Base-by-base conservation (phyloP, 192 early-diverging fungal species). In the Podila epigama region DNA sequence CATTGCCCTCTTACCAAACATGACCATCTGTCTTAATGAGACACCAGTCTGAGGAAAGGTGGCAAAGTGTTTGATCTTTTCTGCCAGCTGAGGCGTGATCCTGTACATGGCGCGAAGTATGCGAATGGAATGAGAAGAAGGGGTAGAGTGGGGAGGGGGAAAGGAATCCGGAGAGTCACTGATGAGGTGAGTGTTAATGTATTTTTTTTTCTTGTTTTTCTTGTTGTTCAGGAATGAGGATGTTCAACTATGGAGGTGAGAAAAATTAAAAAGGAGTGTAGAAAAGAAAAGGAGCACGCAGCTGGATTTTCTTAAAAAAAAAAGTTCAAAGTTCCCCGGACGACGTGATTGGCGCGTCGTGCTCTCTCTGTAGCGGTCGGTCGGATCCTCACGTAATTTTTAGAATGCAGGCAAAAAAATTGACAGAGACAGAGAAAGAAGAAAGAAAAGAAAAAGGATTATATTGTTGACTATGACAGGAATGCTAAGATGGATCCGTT, bases 11-110 rank as follows among this genome's bases (percentile, higher is more conserved):
- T 51, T 84, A 87, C 96, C 95, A 88, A 97, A 98, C 86, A 96
- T 88, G 53, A 97, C 95, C 93, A 98, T 96, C 81, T 98, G 94
- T 60, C 88, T 88, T 51, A 98, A 82, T 28, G 95, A 97, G 22
- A 98, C 95, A 18, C 93, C 92, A 2, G 97, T 98, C 71, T 96
- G 97, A 48, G 95, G 94, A 51, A 94, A 90, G 64, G 83, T 85
- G 39, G 92, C 90, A 87, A 91, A 94, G 79, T 91, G 86, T 34
- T 88, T 87, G 63, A 94, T 93, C 67, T 86, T 92, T 56, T 88
- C 88, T 53, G 84, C 84, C 36, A 93, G 73, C 66, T 89, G 85
- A 4, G 89, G 87, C 8, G 86, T 79, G 37, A 89, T 81, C 62
- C 75, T 66, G 68, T 73, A 86, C 83, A 77, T 77, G 29, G 58